phyloP scores from a whole-genome alignment of 169 alveolate genomes.

The Perkinsus chesapeaki region DNA sequence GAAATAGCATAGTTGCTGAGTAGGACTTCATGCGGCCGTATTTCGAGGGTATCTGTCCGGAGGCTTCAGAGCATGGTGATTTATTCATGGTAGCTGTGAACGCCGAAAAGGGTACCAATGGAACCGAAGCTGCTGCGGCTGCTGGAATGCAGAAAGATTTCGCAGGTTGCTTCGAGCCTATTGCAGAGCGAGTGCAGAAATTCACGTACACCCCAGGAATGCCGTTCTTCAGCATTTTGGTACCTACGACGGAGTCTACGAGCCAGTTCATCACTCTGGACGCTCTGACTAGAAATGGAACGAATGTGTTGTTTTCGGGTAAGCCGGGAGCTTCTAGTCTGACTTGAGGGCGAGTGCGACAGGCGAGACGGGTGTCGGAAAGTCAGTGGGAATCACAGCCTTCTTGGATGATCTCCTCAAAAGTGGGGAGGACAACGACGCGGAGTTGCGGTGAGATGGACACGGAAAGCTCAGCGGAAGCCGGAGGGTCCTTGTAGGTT shows the following conservation, averaged over 20 bases:
- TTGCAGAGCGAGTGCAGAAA: conserved; percentile 58
- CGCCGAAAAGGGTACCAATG: conserved; percentile 41
- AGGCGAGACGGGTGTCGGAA: conserved; percentile 89
- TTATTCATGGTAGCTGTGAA: conserved; percentile 67
- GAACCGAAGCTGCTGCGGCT: too few species aligned
- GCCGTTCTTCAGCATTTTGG: conserved; percentile 76
- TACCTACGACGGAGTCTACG: conserved; percentile 79
- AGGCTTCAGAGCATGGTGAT: conserved; percentile 65
- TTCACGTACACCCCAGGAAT: conserved; percentile 61
- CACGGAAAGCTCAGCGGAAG: too few species aligned
- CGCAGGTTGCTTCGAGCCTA: conserved; percentile 55
- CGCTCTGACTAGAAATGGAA: conserved; percentile 55
- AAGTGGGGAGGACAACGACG: conserved; percentile 2
- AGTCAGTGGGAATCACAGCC: conserved; percentile 74
- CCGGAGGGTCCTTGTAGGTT: too few species aligned
- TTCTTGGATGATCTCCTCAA: conserved; percentile 43
- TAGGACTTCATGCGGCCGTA: conserved; percentile 53
- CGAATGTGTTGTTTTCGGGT: conserved; percentile 69
- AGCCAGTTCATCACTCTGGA: conserved; percentile 61
- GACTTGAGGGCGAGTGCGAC: conserved; percentile 67
- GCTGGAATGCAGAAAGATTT: neutral
- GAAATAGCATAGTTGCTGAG: neutral
- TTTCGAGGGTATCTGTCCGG: conserved; percentile 48
- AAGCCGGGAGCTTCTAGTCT: conserved; percentile 84
- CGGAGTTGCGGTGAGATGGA: neutral